Conservation (phyloP, 306 rosid genomes). For the Ormosia emarginata region DNA sequence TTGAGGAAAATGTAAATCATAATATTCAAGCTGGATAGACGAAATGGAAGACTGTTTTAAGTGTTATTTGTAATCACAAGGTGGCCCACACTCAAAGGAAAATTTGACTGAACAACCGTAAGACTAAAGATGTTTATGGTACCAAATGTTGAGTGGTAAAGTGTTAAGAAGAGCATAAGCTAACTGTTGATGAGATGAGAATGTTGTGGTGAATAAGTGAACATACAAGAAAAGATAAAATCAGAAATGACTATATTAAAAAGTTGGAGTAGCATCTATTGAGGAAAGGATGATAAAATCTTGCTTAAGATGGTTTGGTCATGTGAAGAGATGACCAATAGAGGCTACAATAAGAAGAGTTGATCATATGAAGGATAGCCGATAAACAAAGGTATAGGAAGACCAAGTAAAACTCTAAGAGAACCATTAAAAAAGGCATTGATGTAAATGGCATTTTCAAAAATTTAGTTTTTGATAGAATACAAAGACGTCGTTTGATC, state of each 20-base stretch:
- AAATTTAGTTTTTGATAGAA: background rate
- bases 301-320: background rate
- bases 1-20: background rate
- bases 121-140: background rate
- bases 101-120: too few relatives aligned
- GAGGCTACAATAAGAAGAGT: background rate
- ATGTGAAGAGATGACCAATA: too few relatives aligned
- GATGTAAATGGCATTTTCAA: background rate
- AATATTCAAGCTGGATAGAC: background rate
- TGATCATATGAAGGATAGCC: background rate
- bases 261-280: background rate
- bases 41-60: background rate
- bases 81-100: background rate
- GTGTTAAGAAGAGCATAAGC: too few relatives aligned
- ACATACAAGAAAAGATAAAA: background rate
- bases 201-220: background rate
- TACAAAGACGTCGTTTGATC: background rate
- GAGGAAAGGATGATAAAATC: background rate
- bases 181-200: too few relatives aligned
- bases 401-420: too few relatives aligned
- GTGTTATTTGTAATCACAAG: background rate
- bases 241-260: background rate
- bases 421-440: too few relatives aligned
- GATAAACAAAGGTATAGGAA: background rate
- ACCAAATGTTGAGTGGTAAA: background rate